Evolutionary conservation across 345 rosid genomes (phyloP), one percentile per base, ranked within the genome.

Genomic region (Kernera saxatilis): DNA sequence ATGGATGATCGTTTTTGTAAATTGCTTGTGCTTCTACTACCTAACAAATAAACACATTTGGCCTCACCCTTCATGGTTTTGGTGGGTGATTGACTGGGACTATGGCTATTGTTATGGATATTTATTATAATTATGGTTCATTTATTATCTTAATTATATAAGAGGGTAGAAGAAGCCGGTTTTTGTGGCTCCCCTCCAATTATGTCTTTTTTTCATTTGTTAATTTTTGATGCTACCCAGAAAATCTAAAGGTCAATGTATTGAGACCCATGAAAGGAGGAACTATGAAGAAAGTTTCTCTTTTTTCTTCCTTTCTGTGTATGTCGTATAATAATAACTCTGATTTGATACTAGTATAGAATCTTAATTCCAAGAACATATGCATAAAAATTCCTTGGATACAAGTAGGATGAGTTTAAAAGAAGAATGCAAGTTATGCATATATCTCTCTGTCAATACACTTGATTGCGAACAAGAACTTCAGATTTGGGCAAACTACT

Each of bases 1-100:
- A 52, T 75, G 74, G 78, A 61, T 75, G 78, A 61, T 69, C 74
- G 2, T 68, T 52, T 68, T 75, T 75, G 78, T 75, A 75, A 35
- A 75, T 75, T 60, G 78, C 78, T 69, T 75, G 11, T 68, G 74
- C 78, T 68, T 75, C 70, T 61, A n/a, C 78, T 46, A 49, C 39
- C 61, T 29, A 9, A 32, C 27, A 19, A 17, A 14, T 8, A 25
- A 41, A 53, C 10, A 64, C 40, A 33, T 54, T 62, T 49, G 68
- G 78, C 0, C 69, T 75, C 64, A 32, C 35, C 64, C 61, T 52
- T 75, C 74, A 75, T 68, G 57, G 69, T 67, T 67, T 23, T 50
- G 78, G 72, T 73, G 60, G 77, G 72, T 65, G 44, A 22, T 53
- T 54, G 32, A 8, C 18, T 35, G 30, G 33, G 10, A 40, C 41